Conservation (phyloP, 2,329 filamentous ascomycete species). For the Karstenula rhodostoma region DNA sequence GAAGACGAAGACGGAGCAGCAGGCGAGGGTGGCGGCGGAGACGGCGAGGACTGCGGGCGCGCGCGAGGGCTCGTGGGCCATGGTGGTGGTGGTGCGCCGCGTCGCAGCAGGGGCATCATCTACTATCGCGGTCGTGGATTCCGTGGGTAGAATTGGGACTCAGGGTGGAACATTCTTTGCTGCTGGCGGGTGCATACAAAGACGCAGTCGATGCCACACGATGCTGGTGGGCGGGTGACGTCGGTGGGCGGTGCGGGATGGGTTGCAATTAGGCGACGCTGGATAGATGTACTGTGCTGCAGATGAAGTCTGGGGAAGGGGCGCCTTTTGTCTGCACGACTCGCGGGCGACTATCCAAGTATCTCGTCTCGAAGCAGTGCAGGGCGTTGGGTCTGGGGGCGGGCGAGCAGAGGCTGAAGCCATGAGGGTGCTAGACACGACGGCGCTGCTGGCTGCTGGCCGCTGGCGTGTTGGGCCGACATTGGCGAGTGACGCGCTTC, state of each 20-base stretch:
- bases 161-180: background rate
- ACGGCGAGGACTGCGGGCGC: conserved; percentile 68
- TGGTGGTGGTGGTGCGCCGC: conserved; percentile 28
- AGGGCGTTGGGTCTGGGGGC: background rate
- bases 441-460: too few relatives aligned
- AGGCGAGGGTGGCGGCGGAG: conserved; percentile 71
- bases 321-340: background rate
- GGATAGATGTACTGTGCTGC: too few relatives aligned
- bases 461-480: background rate
- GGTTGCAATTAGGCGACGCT: background rate
- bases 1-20: conserved; percentile 78
- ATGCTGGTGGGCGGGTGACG: background rate
- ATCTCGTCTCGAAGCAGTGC: background rate
- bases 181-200: background rate
- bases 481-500: conserved; percentile 10
- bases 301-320: background rate
- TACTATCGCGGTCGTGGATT: conserved; percentile 9
- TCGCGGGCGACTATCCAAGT: background rate
- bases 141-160: background rate
- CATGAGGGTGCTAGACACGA: background rate
- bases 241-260: background rate
- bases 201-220: background rate
- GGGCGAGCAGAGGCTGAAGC: background rate
- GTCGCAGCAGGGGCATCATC: conserved; percentile 25
- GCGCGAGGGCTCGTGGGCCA: conserved; percentile 40